Evolutionary conservation across 148 eudicot genomes (phyloP), one percentile per base, ranked within the genome.

Genomic region (Chenopodium album): DNA sequence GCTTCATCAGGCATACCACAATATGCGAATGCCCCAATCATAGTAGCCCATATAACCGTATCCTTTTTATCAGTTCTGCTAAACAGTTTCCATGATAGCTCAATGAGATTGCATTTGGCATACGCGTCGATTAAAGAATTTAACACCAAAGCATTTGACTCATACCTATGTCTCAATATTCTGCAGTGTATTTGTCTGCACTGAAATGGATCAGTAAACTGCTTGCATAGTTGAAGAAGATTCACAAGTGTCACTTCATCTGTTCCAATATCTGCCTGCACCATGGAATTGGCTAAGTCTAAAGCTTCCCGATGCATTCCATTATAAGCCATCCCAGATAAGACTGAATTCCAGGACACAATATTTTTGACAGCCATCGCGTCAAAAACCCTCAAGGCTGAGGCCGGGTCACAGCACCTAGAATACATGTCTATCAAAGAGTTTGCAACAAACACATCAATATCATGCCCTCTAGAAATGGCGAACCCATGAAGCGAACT

Each of bases 1-100:
- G 97, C 93, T 75, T 93, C 92, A 78, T 87, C 84, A 7, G 97
- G 91, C 91, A 91, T 86, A 85, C 96, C 93, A 87, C 96, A 92
- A 22, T 89, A 81, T 28, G 92, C 87, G 75, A 90, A 93, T 37
- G 91, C 96, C 4, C 94, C 92, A 81, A 95, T 95, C 96, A 95
- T 95, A 31, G 91, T 88, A 50, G 93, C 95, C 96, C 95, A 95
- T 16, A 91, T 81, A 76, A 92, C 89, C 29, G 68, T 84, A 82
- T 93, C 94, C 80, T 83, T 88, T 54, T 56, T 80, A 68, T 78
- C 80, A 29, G 82, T 80, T 48, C 62, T 82, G 73, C 75, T 70
- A 84, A 93, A 95, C 73, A 90, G 76, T 54, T 71, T 89, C 85
- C 85, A 87, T 32, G 98, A 89, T 60, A 76, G 72, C 52, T 44